Percentiles rank a stretch among this genome's conserved stretches.
phyloP scores from a whole-genome alignment of 2,329 filamentous ascomycete genomes.

The Teratosphaeria gauchensis region DNA sequence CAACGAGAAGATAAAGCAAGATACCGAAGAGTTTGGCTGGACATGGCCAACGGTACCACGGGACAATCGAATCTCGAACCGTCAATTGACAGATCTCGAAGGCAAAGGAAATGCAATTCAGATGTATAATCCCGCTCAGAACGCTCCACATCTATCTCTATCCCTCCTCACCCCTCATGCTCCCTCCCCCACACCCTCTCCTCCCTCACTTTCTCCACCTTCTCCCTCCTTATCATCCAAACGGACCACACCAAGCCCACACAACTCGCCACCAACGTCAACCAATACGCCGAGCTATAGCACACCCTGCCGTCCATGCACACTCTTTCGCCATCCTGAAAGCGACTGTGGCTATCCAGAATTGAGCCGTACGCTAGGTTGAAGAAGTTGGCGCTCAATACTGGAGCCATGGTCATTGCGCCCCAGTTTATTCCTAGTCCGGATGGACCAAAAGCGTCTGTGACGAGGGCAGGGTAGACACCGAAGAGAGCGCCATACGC shows the following conservation, averaged over 20 bases:
- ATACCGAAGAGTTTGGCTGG: too few species aligned
- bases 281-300: conserved; percentile 70
- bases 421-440: conserved; percentile 95
- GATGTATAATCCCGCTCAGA: neutral
- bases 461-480: conserved; percentile 76
- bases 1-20: too few species aligned
- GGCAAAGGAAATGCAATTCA: too few species aligned
- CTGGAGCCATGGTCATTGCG: conserved; percentile 81
- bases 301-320: conserved; percentile 72
- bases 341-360: conserved; percentile 70
- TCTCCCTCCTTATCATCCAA: conserved; percentile 49
- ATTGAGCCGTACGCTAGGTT: conserved; percentile 82
- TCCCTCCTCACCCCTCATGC: conserved; percentile 5
- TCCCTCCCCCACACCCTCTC: conserved; percentile 4
- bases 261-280: conserved; percentile 64
- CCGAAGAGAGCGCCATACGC: conserved; percentile 92
- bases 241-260: conserved; percentile 60
- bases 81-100: too few species aligned
- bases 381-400: conserved; percentile 81
- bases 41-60: too few species aligned
- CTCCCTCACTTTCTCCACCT: conserved; percentile 16
- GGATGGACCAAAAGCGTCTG: conserved; percentile 82
- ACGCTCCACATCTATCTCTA: neutral
- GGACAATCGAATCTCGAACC: too few species aligned
- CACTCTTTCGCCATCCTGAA: conserved; percentile 49